These are phyloP conservation scores for Suillus luteus DNA, from an alignment of 768 basidiomycete species.

Conservation along the genomic window DNA sequence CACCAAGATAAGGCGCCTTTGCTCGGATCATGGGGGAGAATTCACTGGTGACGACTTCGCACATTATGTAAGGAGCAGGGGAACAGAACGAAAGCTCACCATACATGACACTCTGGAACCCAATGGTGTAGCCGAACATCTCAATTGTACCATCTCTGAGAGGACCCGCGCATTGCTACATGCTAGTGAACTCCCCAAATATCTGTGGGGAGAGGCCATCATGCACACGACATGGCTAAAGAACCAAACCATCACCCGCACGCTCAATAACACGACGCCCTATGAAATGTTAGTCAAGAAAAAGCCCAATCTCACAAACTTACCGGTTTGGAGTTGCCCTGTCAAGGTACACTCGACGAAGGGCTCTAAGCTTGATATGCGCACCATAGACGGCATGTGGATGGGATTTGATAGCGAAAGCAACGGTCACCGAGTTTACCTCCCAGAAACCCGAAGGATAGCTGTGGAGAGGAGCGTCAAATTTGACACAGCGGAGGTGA, in stretches of 20 bases:
- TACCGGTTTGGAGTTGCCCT: not conserved
- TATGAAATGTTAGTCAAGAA: conserved; percentile 16
- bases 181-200: conserved; percentile 35
- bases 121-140: conserved; percentile 44
- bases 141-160: conserved; percentile 42
- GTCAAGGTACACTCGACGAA: conserved; percentile 12
- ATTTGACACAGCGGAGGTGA: conserved; percentile 1
- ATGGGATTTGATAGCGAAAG: conserved; percentile 39
- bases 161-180: too few species aligned
- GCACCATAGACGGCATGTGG: conserved; percentile 32
- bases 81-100: conserved; percentile 41
- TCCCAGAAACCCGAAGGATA: conserved; percentile 8
- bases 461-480: conserved; percentile 17
- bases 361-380: conserved; percentile 29
- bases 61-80: conserved; percentile 33
- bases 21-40: conserved; percentile 47
- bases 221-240: conserved; percentile 30
- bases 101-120: conserved; percentile 44
- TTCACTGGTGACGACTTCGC: conserved; percentile 40
- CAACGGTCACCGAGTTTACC: conserved; percentile 26
- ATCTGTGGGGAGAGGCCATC: conserved; percentile 42
- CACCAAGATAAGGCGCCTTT: conserved; percentile 34
- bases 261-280: too few species aligned
- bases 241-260: too few species aligned
- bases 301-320: conserved; percentile 18